Evolutionary conservation across 352 stramenopile genomes (phyloP).

Genomic region (Globisporangium uncinulatum): DNA sequence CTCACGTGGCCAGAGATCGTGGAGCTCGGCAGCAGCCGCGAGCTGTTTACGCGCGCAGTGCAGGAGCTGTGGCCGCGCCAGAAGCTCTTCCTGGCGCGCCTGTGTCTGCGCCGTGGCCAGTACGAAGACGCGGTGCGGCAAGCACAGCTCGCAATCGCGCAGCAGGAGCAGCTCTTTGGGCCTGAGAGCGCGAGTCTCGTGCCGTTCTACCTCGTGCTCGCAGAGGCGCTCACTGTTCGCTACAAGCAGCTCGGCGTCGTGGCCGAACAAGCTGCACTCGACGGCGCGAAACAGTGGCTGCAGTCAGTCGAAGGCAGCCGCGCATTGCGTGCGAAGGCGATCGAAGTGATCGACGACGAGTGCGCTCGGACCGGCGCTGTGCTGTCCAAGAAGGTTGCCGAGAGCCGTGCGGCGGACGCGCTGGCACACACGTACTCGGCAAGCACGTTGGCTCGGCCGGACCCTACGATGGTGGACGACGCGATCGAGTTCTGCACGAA

Average conservation of each 20-base stretch:
- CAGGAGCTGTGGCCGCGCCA: conserved; percentile 31
- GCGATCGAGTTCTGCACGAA: conserved; percentile 62
- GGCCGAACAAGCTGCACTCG: conserved; percentile 37
- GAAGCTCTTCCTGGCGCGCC: conserved; percentile 46
- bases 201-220: conserved; percentile 45
- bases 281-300: conserved; percentile 44
- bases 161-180: conserved; percentile 32
- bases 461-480: conserved; percentile 42
- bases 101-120: conserved; percentile 46
- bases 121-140: conserved; percentile 49
- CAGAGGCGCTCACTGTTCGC: conserved; percentile 43
- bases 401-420: conserved; percentile 25
- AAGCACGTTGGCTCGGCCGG: conserved; percentile 18
- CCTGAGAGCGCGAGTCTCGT: conserved; percentile 28
- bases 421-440: conserved; percentile 37
- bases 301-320: conserved; percentile 40
- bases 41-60: conserved; percentile 15
- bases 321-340: conserved; percentile 29
- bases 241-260: conserved; percentile 44
- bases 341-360: conserved; percentile 31
- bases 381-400: conserved; percentile 49
- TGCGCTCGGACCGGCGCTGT: conserved; percentile 11
- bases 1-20: conserved; percentile 33
- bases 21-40: conserved; percentile 9
- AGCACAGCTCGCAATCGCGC: conserved; percentile 35